Conservation (phyloP, 768 basidiomycete species). For the Naganishia onofrii region DNA sequence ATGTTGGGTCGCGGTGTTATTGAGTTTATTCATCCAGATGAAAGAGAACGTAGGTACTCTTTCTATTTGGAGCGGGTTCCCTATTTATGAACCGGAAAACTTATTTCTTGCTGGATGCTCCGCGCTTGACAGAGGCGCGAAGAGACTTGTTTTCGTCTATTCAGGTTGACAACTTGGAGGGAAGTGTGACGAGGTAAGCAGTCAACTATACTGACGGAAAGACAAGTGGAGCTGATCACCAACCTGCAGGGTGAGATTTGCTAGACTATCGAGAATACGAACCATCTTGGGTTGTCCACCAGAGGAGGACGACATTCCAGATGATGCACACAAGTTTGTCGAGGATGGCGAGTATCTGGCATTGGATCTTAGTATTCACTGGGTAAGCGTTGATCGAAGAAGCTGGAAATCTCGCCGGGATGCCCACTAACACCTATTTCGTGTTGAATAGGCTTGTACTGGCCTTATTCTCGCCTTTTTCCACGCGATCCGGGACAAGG, state of each 20-base stretch:
- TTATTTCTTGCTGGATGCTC: too few species aligned
- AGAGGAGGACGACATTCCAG: conserved; percentile 43
- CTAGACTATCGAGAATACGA: conserved; percentile 47
- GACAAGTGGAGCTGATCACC: background rate
- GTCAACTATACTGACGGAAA: too few species aligned
- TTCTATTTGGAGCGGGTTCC: too few species aligned
- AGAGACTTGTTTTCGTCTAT: conserved; percentile 46
- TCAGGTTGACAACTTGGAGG: conserved; percentile 46
- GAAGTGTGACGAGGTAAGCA: conserved; percentile 51
- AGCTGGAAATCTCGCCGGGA: too few species aligned
- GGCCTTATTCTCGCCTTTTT: conserved; percentile 52
- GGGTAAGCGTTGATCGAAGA: conserved; percentile 36
- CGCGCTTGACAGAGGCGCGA: conserved; percentile 41
- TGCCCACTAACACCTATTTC: background rate
- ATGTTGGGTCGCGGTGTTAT: conserved; percentile 49
- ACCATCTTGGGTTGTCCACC: conserved; percentile 46
- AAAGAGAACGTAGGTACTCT: conserved; percentile 47
- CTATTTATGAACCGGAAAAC: background rate
- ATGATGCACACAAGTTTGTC: conserved; percentile 41
- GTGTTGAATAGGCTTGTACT: conserved; percentile 48
- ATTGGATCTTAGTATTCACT: conserved; percentile 50
- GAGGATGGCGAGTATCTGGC: conserved; percentile 51
- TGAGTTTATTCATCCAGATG: conserved; percentile 51
- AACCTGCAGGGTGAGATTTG: conserved; percentile 46
- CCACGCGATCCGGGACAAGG: conserved; percentile 50